phyloP scores from a whole-genome alignment of 176 grass and related monocot genomes.

The Cymbopogon citratus region DNA sequence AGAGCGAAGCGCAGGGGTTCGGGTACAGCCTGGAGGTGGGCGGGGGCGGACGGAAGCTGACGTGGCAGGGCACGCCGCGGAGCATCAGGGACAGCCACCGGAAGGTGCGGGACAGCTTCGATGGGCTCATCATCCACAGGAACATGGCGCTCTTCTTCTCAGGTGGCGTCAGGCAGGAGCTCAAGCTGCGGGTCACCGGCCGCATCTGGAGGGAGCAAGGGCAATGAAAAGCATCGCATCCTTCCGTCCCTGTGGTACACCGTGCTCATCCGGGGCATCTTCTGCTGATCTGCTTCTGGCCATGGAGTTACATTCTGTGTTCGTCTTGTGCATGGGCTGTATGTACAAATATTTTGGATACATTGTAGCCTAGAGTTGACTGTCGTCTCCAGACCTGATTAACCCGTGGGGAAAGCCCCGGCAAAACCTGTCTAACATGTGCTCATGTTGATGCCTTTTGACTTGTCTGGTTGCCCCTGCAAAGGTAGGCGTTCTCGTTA shows the following conservation, averaged over 20 bases:
- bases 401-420: background rate
- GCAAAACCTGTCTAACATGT: background rate
- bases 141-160: constrained; percentile 65
- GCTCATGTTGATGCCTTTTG: background rate
- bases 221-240: background rate
- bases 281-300: background rate
- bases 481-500: too few species aligned
- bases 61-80: constrained; percentile 42
- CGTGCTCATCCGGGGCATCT: background rate
- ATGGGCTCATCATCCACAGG: constrained; percentile 53
- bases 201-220: constrained; percentile 56
- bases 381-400: background rate
- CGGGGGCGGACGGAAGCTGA: constrained; percentile 41
- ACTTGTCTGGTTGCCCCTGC: background rate
- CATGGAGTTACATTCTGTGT: background rate
- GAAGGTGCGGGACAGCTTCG: constrained; percentile 56
- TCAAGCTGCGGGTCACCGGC: constrained; percentile 55
- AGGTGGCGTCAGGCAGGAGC: constrained; percentile 33
- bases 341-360: constrained; percentile 24
- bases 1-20: constrained; percentile 45
- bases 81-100: constrained; percentile 52
- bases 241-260: background rate
- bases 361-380: background rate
- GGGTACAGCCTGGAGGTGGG: constrained; percentile 60
- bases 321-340: background rate